Evolutionary conservation across 2,329 filamentous ascomycete genomes (phyloP).

Genomic region (Fusarium compactum): DNA sequence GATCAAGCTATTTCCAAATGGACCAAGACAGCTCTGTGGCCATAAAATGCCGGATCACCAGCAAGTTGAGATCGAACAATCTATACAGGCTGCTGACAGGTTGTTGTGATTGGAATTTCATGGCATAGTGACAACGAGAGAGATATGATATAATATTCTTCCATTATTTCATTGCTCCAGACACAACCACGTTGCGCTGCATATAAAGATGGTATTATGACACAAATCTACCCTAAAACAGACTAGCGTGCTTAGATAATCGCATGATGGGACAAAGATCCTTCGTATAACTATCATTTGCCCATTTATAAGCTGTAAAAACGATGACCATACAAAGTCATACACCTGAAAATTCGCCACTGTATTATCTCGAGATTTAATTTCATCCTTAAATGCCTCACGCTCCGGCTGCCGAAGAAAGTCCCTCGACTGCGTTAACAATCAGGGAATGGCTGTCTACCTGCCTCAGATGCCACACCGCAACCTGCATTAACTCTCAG

Average conservation of each 20-base stretch:
- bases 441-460: background rate
- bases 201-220: background rate
- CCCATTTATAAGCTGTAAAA: background rate
- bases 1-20: background rate
- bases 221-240: background rate
- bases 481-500: background rate
- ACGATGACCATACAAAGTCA: background rate
- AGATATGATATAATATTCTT: background rate
- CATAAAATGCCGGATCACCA: background rate
- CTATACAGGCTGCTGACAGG: background rate
- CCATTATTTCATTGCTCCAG: background rate
- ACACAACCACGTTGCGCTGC: background rate
- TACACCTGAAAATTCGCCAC: background rate
- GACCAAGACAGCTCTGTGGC: constrained; percentile 3
- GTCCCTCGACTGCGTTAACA: background rate
- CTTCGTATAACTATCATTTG: background rate
- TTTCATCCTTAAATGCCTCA: background rate
- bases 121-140: background rate
- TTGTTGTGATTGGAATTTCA: accelerated
- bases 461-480: background rate
- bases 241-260: background rate
- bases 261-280: background rate
- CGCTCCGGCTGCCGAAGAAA: background rate
- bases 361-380: background rate
- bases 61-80: background rate